Conservation (phyloP, 257 asterid genomes). For the Rauvolfia tetraphylla region DNA sequence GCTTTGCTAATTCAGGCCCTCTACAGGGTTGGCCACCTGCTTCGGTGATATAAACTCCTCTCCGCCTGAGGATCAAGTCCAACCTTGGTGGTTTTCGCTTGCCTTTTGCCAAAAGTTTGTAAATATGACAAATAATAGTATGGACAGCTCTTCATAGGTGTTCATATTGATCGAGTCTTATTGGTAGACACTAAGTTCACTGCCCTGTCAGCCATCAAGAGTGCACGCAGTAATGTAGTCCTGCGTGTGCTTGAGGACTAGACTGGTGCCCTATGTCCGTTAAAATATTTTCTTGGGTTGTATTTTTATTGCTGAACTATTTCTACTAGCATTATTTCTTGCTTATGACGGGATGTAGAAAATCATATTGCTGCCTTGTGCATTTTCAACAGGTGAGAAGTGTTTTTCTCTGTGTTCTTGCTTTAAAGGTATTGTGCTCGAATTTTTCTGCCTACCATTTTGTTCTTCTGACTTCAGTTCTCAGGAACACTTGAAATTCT, state of each 20-base stretch:
- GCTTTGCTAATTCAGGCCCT: slow-evolving; percentile 6
- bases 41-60: not conserved
- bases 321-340: not conserved
- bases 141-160: not conserved
- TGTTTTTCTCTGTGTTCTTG: not conserved
- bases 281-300: not conserved
- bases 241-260: slow-evolving; percentile 1
- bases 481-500: too few species aligned
- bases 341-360: not conserved
- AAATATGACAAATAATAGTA: slow-evolving; percentile 15
- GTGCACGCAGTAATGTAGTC: not conserved
- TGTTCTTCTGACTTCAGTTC: too few species aligned
- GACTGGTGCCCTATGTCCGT: not conserved
- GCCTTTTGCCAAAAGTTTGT: slow-evolving; percentile 21
- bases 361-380: not conserved
- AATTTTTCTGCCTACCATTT: not conserved
- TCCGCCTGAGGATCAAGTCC: slow-evolving; percentile 1
- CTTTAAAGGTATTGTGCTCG: not conserved
- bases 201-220: slow-evolving; percentile 2
- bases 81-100: slow-evolving; percentile 10
- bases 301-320: not conserved
- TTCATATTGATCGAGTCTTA: not conserved
- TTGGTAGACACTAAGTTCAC: not conserved
- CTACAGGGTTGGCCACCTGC: not conserved
- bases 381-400: not conserved